Conservation (phyloP, 208 protist genomes). For the Wallacemonas collosoma region DNA sequence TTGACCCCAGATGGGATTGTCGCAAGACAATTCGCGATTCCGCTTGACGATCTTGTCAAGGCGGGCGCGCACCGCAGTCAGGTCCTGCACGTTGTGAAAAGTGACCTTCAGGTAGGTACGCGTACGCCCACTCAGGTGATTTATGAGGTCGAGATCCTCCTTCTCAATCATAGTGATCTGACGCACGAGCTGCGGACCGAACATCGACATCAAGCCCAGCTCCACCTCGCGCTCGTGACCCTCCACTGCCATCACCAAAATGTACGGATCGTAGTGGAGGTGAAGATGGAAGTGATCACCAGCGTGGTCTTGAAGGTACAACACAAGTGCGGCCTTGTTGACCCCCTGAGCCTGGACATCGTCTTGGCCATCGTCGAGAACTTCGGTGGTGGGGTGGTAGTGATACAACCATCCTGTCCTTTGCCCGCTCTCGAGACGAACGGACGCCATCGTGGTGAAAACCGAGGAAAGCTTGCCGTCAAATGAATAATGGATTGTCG, state of each 20-base stretch:
- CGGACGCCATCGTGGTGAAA: conserved; percentile 19
- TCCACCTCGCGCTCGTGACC: conserved; percentile 95
- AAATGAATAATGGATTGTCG: too few species aligned
- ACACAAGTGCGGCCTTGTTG: conserved; percentile 55
- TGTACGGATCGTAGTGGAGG: conserved; percentile 80
- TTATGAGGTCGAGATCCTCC: conserved; percentile 96
- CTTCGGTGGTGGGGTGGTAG: conserved; percentile 81
- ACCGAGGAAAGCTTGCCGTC: too few species aligned
- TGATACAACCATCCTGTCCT: conserved; percentile 90
- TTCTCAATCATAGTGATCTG: conserved; percentile 89
- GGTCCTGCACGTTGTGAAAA: conserved; percentile 94
- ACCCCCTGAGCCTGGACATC: conserved; percentile 31
- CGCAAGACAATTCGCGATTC: conserved; percentile 56
- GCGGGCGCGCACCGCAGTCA: conserved; percentile 87
- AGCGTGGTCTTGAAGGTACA: conserved; percentile 84
- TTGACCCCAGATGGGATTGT: conserved; percentile 45
- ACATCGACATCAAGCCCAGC: conserved; percentile 89
- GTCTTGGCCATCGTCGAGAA: conserved; percentile 24
- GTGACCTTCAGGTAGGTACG: conserved; percentile 94
- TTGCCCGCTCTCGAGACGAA: conserved; percentile 63
- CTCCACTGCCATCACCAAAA: conserved; percentile 72
- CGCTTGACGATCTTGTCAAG: conserved; percentile 87
- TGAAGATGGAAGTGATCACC: conserved; percentile 81
- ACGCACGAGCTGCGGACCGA: conserved; percentile 83
- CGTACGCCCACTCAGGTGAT: conserved; percentile 96